phyloP scores from a whole-genome alignment of 768 basidiomycete genomes.

The Strobilomyces confusus region DNA sequence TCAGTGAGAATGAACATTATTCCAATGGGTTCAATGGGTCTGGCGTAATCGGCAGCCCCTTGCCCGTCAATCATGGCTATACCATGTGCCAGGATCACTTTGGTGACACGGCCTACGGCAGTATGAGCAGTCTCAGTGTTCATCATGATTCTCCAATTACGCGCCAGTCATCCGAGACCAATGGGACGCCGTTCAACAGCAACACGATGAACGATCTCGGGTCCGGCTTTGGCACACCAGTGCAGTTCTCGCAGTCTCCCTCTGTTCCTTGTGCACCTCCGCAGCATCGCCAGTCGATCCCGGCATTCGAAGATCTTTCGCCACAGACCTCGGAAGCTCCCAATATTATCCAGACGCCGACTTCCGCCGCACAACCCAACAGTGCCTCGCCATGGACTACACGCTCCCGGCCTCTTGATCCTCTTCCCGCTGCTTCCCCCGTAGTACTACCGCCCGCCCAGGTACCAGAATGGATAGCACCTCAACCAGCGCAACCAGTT shows the following conservation, averaged over 20 bases:
- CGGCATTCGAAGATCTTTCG: conserved; percentile 23
- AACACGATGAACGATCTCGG: conserved; percentile 16
- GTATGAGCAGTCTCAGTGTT: conserved; percentile 19
- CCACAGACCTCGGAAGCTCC: conserved; percentile 17
- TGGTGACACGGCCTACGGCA: conserved; percentile 21
- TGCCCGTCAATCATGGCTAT: conserved; percentile 22
- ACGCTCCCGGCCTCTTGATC: conserved; percentile 17
- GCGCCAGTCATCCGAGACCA: conserved; percentile 23
- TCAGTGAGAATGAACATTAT: conserved; percentile 23
- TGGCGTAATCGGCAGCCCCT: conserved; percentile 12
- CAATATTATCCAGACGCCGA: conserved; percentile 17
- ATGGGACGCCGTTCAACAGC: conserved; percentile 21
- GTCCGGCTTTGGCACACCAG: conserved; percentile 17
- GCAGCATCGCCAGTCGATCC: conserved; percentile 19
- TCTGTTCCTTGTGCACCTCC: conserved; percentile 14
- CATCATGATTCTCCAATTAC: conserved; percentile 23
- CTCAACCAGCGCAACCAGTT: conserved; percentile 18
- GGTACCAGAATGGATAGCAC: conserved; percentile 36
- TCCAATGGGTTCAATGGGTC: conserved; percentile 25
- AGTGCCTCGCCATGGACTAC: conserved; percentile 23
- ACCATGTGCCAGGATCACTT: conserved; percentile 26
- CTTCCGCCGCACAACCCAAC: conserved; percentile 22
- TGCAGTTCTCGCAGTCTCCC: conserved; percentile 22
- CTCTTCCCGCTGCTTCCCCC: conserved; percentile 18
- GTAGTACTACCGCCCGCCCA: conserved; percentile 20